Base-by-base conservation (phyloP, 768 basidiomycete genomes). In the Lactifluus echinatus region DNA sequence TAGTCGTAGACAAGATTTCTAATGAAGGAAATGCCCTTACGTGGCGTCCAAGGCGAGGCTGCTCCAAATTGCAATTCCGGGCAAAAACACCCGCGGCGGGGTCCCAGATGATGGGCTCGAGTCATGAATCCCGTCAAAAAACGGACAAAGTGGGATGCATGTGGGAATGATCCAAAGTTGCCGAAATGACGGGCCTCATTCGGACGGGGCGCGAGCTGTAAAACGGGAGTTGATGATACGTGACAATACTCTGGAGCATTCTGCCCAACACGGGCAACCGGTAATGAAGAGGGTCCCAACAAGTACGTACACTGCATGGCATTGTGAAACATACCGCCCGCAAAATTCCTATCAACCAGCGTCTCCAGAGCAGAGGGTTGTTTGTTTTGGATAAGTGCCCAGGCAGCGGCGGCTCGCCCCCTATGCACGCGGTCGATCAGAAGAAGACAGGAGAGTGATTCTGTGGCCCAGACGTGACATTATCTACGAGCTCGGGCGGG, bases 251-350 rank as follows among this genome's bases (percentile, higher is more conserved):
- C 12, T 49, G 46, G 48, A 51, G 53, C 47, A 50, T 12, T 37
- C 40, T 54, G 28, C 39, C 57, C 52, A 24, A 43, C 40, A 49
- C 29, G 8, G 57, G 57, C 33, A 48, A 50, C 48, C 49, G 53
- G 48, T 34, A 31, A 59, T 50, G 53, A 55, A 59, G 53, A 50
- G 53, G 58, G 57, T 47, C 50, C 36, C 14, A 24, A 11, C 48
- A 24, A 42, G 42, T 59, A 54, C 45, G 57, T 59, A 36, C 53
- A 44, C 11, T 36, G 34, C 19, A 43, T 29, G 40, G 48, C 26
- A 17, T 15, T 45, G 48, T 34, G 36, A 24, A 55, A 37, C 43
- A 34, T 50, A 26, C 24, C 53, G 46, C 31, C 45, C 10, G 11
- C 10, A 23, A 49, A 48, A 47, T 21, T 33, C 21, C 21, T 36